phyloP scores from a whole-genome alignment of 768 basidiomycete genomes.

The Kwoniella mangroviensis region DNA sequence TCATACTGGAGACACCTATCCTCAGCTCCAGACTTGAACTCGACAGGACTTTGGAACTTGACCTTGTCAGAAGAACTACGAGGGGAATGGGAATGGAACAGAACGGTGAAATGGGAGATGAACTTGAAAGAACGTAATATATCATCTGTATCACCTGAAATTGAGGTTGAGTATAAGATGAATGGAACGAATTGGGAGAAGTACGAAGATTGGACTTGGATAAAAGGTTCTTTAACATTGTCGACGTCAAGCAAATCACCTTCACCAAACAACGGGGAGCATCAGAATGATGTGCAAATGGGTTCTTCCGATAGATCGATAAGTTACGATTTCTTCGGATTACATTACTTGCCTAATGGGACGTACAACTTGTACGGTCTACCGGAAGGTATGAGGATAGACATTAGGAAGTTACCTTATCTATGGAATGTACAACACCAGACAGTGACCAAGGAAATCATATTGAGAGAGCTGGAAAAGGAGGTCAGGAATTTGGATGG shows the following conservation, averaged over 20 bases:
- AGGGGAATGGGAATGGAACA: slow-evolving; percentile 47
- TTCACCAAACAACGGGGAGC: neutral
- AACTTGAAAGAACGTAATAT: slow-evolving; percentile 45
- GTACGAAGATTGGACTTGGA: slow-evolving; percentile 49
- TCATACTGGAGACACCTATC: slow-evolving; percentile 26
- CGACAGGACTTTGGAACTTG: slow-evolving; percentile 37
- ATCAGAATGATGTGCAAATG: neutral
- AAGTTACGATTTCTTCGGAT: slow-evolving; percentile 50
- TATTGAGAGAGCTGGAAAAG: slow-evolving; percentile 50
- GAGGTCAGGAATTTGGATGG: slow-evolving; percentile 41
- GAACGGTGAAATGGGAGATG: slow-evolving; percentile 41
- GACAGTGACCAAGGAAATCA: slow-evolving; percentile 33
- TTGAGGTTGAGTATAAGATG: slow-evolving; percentile 4
- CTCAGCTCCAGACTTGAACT: slow-evolving; percentile 15
- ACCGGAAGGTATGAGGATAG: slow-evolving; percentile 49
- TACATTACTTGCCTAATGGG: slow-evolving; percentile 51
- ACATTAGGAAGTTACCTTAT: slow-evolving; percentile 50
- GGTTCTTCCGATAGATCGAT: slow-evolving; percentile 17
- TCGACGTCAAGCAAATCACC: slow-evolving; percentile 16
- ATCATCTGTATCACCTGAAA: slow-evolving; percentile 9
- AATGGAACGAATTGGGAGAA: slow-evolving; percentile 10
- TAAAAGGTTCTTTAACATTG: slow-evolving; percentile 38
- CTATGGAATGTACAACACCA: slow-evolving; percentile 27
- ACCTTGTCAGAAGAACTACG: slow-evolving; percentile 37
- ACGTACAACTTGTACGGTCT: slow-evolving; percentile 50